These are phyloP conservation scores for Stevia rebaudiana DNA, from an alignment of 140 eudicot genomes.

Conservation along the genomic window DNA sequence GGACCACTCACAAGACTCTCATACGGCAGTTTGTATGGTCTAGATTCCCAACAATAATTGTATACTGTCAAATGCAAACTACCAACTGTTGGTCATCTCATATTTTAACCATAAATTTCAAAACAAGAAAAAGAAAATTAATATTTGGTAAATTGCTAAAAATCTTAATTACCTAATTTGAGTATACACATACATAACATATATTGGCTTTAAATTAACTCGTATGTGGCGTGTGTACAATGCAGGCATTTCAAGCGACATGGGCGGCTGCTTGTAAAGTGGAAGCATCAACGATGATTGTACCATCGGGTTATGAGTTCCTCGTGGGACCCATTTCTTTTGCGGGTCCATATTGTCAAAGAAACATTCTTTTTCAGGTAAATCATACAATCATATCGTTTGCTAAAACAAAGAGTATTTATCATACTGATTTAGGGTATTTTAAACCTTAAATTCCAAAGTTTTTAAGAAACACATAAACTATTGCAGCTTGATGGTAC, in stretches of 20 bases:
- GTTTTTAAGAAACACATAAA: background rate
- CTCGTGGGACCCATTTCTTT: conserved; percentile 96
- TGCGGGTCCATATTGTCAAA: conserved; percentile 83
- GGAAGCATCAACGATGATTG: conserved; percentile 70
- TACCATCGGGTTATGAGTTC: conserved; percentile 68
- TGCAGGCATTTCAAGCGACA: conserved; percentile 89
- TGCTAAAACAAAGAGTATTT: background rate
- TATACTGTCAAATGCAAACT: conserved; percentile 34
- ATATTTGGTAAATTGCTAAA: background rate
- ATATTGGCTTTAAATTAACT: background rate
- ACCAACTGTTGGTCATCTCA: conserved; percentile 20
- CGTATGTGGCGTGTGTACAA: conserved; percentile 2
- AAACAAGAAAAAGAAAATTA: background rate
- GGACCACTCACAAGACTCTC: conserved; percentile 48
- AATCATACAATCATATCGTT: background rate
- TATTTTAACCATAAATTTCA: background rate
- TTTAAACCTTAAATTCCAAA: background rate
- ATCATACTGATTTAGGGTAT: background rate
- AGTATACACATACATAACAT: background rate
- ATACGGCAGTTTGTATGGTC: conserved; percentile 44
- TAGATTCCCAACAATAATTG: conserved; percentile 43
- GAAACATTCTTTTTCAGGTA: conserved; percentile 81
- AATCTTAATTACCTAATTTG: background rate
- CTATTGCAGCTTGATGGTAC: conserved; percentile 78
- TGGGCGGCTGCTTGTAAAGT: conserved; percentile 91